A percentile compares a stretch with the other conserved stretches of the same genome.
Conservation (phyloP, 139 green algal species). For the Eudorina sp. region DNA sequence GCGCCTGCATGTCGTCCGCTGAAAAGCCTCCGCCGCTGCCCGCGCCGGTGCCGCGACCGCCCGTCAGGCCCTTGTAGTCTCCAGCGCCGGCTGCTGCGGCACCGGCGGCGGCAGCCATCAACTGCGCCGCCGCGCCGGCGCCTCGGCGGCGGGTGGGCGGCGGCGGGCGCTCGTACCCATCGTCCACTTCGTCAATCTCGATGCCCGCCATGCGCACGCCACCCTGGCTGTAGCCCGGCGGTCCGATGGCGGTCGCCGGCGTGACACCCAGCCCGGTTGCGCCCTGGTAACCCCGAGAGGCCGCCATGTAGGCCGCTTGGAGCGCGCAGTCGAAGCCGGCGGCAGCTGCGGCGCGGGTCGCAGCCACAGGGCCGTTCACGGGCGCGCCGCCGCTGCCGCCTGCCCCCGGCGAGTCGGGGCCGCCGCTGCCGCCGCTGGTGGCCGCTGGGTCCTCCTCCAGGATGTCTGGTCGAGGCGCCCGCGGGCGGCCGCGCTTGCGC, state of each 20-base stretch:
- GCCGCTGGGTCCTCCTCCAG: conserved; percentile 1
- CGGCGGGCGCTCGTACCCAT: neutral
- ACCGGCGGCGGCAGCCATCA: neutral
- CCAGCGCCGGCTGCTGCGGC: neutral
- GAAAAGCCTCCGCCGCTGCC: neutral
- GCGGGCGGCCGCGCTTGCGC: conserved; percentile 27
- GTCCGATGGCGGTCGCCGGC: conserved; percentile 32
- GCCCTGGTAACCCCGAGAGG: conserved; percentile 29
- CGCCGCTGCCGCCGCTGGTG: neutral
- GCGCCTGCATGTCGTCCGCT: too few species aligned
- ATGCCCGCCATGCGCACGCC: conserved; percentile 33
- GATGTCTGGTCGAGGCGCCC: conserved; percentile 31
- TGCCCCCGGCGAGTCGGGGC: neutral
- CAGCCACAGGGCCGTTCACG: neutral
- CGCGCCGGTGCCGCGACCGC: neutral
- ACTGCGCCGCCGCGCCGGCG: neutral
- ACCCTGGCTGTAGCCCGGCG: conserved; percentile 38
- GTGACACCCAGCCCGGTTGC: neutral
- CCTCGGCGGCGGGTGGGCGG: neutral
- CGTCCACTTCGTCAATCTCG: neutral
- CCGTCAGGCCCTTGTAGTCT: neutral
- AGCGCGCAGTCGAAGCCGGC: conserved; percentile 14
- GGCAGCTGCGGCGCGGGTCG: neutral
- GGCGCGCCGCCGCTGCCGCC: neutral
- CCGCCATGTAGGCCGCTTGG: conserved; percentile 24